Percentiles rank a stretch among this genome's conserved stretches.
These are phyloP conservation scores for Brasilioporus rufonigricans DNA, from an alignment of 768 basidiomycete species.

Conservation along the genomic window DNA sequence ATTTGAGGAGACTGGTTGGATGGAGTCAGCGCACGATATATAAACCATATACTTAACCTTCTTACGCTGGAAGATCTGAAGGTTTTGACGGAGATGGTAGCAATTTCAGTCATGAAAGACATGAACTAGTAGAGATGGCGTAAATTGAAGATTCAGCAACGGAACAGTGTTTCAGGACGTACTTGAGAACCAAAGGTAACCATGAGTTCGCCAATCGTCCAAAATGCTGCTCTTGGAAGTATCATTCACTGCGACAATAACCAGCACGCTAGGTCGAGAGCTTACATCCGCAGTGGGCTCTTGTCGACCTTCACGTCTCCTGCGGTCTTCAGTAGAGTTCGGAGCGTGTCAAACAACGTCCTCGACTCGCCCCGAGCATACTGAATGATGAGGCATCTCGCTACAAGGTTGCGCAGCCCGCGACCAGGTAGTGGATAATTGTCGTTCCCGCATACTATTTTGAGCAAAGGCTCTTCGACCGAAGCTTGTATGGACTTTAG, in stretches of 20 bases:
- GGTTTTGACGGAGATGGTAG: conserved; percentile 60
- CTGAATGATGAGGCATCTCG: conserved; percentile 70
- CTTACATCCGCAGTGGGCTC: conserved; percentile 68
- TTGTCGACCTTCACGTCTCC: conserved; percentile 71
- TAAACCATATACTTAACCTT: conserved; percentile 1
- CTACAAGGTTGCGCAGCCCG: conserved; percentile 74
- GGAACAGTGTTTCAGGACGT: conserved; percentile 24
- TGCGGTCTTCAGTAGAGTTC: conserved; percentile 70
- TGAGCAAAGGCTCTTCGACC: conserved; percentile 63
- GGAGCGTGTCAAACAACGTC: conserved; percentile 84
- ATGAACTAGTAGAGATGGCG: conserved; percentile 62
- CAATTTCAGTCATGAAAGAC: conserved; percentile 91
- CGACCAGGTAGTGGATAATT: conserved; percentile 84
- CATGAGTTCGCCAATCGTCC: conserved; percentile 90
- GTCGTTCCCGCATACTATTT: conserved; percentile 61
- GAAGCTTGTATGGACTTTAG: conserved; percentile 62
- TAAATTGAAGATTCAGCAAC: neutral
- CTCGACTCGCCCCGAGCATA: conserved; percentile 82
- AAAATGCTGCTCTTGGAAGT: conserved; percentile 68
- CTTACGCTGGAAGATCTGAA: conserved; percentile 72
- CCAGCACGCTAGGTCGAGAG: neutral
- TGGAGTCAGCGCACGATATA: conserved; percentile 4
- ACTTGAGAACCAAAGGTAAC: conserved; percentile 80
- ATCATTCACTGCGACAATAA: conserved; percentile 4
- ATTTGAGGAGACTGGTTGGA: conserved; percentile 67